Evolutionary conservation across 345 rosid genomes (phyloP), one percentile per base, ranked within the genome.

Genomic region (Litchi chinensis): DNA sequence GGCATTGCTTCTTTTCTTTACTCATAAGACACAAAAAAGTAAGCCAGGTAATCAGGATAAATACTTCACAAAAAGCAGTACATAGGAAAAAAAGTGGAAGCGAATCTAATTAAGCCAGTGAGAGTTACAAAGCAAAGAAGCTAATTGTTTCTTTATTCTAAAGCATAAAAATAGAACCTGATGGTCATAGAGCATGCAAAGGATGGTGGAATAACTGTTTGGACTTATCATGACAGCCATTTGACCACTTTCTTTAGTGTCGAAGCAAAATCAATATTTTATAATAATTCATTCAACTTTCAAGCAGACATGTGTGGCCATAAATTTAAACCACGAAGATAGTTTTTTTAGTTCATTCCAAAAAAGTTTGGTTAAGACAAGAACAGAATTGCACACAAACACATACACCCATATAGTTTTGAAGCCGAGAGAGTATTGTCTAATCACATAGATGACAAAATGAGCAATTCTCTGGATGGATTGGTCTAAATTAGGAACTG

Each of bases 1-100:
- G 32, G 19, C 16, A 59, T n/a, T 40, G 62, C 76, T 41, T 22
- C 76, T 73, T 73, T 73, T 52, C 63, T 71, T 52, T 28, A 15
- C 6, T 46, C 60, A 5, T 50, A 71, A 52, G 74, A 71, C 6
- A 52, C 11, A 50, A 32, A 56, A 54, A 28, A 10, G 6, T 0
- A 7, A 32, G 37, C 37, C 37, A 32, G 3, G 37, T 32, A 32
- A 32, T 32, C 3, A 32, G 37, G 37, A 32, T 32, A 32, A 39
- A 6, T 10, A 40, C 24, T 18, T 67, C 6, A 40, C 10, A 16
- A n/a, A 40, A 67, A 67, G 48, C 18, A 67, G 13, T 37, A 67
- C 68, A 28, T 16, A 32, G 22, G 41, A 68, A 68, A 40, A 21
- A 50, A 22, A 32, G 52, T 41, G 24, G 41, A 68, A 40, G 39